These are phyloP conservation scores for Avena eriantha DNA, from an alignment of 176 grass and related monocot genomes.

Conservation along the genomic window DNA sequence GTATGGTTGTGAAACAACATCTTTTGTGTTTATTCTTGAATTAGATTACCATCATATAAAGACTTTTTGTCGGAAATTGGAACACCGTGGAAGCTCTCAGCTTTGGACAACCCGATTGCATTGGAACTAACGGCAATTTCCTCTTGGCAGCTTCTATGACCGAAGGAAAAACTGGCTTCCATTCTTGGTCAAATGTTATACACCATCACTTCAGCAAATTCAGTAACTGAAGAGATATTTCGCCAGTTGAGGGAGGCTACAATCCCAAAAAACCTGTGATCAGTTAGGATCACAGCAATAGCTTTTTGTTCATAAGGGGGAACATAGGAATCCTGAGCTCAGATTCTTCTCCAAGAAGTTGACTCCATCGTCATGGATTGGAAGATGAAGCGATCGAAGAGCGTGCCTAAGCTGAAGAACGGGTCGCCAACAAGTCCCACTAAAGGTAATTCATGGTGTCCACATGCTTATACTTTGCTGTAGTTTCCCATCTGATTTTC, in stretches of 20 bases:
- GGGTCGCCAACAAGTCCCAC: constrained; percentile 43
- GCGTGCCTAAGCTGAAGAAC: constrained; percentile 54
- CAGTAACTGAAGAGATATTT: neutral
- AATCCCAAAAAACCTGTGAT: neutral
- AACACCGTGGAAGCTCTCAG: constrained; percentile 28
- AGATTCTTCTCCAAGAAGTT: constrained; percentile 18
- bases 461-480: neutral
- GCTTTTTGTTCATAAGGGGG: neutral
- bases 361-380: constrained; percentile 42
- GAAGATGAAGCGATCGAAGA: constrained; percentile 49
- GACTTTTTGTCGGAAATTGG: neutral
- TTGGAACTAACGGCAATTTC: constrained; percentile 35
- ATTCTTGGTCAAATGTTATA: constrained; percentile 28
- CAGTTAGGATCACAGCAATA: neutral
- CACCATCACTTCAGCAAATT: constrained; percentile 1
- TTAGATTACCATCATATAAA: neutral
- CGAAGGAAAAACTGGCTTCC: neutral
- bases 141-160: constrained; percentile 19
- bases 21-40: neutral
- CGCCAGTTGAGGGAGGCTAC: neutral
- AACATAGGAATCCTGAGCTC: neutral
- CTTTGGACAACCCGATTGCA: constrained; percentile 32
- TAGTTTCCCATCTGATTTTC: neutral
- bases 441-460: constrained; percentile 44
- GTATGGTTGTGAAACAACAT: neutral